Conservation (phyloP, 1,284 basidiomycete genomes). For the Leucoagaricus sp. region DNA sequence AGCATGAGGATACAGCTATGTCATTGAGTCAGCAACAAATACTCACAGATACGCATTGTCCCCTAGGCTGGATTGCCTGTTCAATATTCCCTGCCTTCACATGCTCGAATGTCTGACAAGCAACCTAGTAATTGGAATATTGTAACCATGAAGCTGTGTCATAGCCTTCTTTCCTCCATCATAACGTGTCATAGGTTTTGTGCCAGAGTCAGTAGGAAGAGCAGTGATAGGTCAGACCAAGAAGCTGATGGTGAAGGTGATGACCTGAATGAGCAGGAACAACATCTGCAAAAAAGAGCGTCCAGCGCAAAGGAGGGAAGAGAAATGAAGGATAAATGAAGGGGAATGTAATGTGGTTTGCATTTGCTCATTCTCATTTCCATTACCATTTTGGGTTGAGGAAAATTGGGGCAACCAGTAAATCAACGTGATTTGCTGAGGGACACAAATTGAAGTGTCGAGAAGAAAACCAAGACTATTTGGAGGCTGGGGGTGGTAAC, state of each 20-base stretch:
- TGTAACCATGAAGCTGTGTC: conserved; percentile 10
- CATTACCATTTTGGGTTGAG: no score
- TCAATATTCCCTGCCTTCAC: conserved; percentile 18
- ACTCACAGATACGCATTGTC: conserved; percentile 30
- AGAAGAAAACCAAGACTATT: no score
- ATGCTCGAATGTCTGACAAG: conserved; percentile 1
- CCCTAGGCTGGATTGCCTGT: conserved; percentile 26
- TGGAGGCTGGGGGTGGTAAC: no score
- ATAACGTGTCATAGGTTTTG: background rate
- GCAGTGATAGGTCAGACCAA: background rate
- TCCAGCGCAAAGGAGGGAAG: conserved; percentile 30
- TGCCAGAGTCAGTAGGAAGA: background rate
- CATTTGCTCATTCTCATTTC: no score
- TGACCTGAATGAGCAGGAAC: conserved; percentile 4
- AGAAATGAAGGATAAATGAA: conserved; percentile 38
- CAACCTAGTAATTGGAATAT: conserved; percentile 18
- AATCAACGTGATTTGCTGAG: no score
- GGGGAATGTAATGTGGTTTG: no score
- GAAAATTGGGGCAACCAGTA: no score
- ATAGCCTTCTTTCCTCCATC: background rate
- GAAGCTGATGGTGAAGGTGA: background rate
- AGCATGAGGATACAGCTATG: background rate
- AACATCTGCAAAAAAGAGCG: conserved; percentile 12
- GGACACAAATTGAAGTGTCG: no score
- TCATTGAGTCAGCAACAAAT: background rate